Conservation (phyloP, 305 asterid species). For the Striga hermonthica region DNA sequence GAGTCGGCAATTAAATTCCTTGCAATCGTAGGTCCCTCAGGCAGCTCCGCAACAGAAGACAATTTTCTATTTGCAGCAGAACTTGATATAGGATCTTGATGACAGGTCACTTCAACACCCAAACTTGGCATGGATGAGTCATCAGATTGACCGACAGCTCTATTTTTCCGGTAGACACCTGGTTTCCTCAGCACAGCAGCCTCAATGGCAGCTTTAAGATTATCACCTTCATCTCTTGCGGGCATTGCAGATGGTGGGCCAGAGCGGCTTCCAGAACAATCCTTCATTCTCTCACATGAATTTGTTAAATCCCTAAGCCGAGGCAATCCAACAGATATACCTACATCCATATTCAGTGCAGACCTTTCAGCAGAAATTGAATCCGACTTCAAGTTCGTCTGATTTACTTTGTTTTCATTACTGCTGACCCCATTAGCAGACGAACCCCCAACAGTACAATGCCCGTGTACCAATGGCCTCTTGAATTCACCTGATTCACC, state of each 20-base stretch:
- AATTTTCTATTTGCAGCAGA: constrained; percentile 42
- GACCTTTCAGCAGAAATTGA: constrained; percentile 41
- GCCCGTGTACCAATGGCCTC: constrained; percentile 48
- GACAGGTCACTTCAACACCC: constrained; percentile 42
- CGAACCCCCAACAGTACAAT: constrained; percentile 37
- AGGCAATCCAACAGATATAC: constrained; percentile 46
- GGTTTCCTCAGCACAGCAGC: constrained; percentile 87
- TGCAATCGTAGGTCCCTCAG: constrained; percentile 41
- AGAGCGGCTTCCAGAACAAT: constrained; percentile 51
- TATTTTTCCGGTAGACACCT: constrained; percentile 56
- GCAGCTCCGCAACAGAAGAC: constrained; percentile 40
- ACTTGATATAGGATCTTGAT: constrained; percentile 41
- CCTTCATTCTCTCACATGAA: constrained; percentile 53
- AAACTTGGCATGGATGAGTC: constrained; percentile 41
- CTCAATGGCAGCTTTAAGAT: constrained; percentile 81
- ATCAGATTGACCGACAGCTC: constrained; percentile 50
- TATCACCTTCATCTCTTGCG: constrained; percentile 56
- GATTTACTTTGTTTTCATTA: constrained; percentile 47
- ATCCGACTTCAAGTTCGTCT: constrained; percentile 46
- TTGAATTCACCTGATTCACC: constrained; percentile 56
- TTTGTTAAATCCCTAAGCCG: constrained; percentile 45
- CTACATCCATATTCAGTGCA: constrained; percentile 42
- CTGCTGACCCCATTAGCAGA: constrained; percentile 40
- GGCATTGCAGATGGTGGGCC: constrained; percentile 49
- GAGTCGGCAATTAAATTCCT: constrained; percentile 37